Percentiles rank a stretch among this genome's conserved stretches.
Conservation (phyloP, 1,139 yeast species). For the Suhomyces terraborum region DNA sequence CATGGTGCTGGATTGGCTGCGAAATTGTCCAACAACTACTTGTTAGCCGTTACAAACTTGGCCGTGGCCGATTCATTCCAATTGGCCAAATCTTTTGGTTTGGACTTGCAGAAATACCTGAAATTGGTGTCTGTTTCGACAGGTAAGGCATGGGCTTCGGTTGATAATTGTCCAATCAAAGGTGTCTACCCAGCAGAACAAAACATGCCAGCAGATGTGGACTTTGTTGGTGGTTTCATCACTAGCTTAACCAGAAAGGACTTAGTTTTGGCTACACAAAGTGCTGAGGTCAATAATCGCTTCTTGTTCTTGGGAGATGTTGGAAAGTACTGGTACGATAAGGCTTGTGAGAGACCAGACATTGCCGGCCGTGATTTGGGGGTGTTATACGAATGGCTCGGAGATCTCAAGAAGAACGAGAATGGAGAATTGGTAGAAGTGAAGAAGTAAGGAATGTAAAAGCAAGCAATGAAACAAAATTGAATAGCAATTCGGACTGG, state of each 20-base stretch:
- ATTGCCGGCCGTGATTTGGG: conserved; percentile 47
- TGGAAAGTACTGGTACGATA: conserved; percentile 46
- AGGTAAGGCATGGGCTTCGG: conserved; percentile 63
- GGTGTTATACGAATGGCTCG: conserved; percentile 51
- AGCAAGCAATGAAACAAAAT: no score
- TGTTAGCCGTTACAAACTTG: conserved; percentile 58
- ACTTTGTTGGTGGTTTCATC: conserved; percentile 56
- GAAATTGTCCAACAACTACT: conserved; percentile 58
- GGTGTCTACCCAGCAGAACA: conserved; percentile 49
- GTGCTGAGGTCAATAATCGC: conserved; percentile 41
- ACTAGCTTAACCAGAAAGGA: conserved; percentile 59
- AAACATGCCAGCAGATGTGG: conserved; percentile 49
- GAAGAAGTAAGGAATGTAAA: no score
- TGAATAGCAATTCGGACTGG: neutral
- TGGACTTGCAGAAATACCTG: conserved; percentile 52
- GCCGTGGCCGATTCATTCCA: conserved; percentile 65
- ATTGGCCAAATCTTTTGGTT: conserved; percentile 55
- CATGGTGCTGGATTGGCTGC: conserved; percentile 64
- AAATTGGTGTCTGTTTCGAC: conserved; percentile 59
- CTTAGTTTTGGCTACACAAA: conserved; percentile 54
- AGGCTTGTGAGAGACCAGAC: conserved; percentile 47
- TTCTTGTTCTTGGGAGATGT: conserved; percentile 46
- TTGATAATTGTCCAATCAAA: conserved; percentile 60
- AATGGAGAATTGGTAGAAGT: conserved; percentile 20
- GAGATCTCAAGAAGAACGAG: conserved; percentile 24